phyloP scores from a whole-genome alignment of 805 yeast genomes.

The Saccharomyces eubayanus region DNA sequence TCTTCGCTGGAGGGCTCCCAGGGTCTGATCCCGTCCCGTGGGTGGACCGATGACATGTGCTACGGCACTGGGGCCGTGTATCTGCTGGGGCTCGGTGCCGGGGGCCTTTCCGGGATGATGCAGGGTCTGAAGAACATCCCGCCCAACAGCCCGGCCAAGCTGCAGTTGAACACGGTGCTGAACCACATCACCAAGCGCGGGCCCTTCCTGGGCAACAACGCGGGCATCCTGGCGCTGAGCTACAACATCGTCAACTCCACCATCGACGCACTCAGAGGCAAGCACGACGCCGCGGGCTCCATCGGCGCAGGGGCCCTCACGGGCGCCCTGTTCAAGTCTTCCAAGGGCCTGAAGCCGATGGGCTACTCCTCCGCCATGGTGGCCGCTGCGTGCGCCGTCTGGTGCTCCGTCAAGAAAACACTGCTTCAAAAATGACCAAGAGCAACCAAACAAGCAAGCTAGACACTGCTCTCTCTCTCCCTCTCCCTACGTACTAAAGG shows the following conservation, averaged over 20 bases:
- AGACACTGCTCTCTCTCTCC: not conserved
- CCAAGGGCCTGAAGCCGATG: constrained; percentile 82
- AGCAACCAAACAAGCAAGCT: not conserved
- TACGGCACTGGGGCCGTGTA: constrained; percentile 96
- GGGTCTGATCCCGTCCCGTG: constrained; percentile 90
- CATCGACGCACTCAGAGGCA: constrained; percentile 74
- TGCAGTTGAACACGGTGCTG: constrained; percentile 80
- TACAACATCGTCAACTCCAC: constrained; percentile 79
- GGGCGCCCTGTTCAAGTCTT: constrained; percentile 84
- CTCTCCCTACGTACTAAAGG: not conserved
- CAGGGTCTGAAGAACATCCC: constrained; percentile 82
- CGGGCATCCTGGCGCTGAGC: constrained; percentile 85
- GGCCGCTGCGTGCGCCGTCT: constrained; percentile 85
- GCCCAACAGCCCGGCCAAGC: constrained; percentile 63
- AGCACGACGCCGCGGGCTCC: constrained; percentile 81
- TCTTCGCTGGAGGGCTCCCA: constrained; percentile 77
- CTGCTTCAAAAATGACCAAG: constrained; percentile 10
- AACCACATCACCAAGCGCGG: constrained; percentile 93
- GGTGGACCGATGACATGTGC: constrained; percentile 95
- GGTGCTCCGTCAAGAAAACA: constrained; percentile 72
- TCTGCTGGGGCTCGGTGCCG: constrained; percentile 73
- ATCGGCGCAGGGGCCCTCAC: constrained; percentile 83
- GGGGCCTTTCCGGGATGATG: constrained; percentile 81
- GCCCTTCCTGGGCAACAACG: constrained; percentile 89
- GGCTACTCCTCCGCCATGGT: constrained; percentile 74